A percentile compares a stretch with the other conserved stretches of the same genome.
Evolutionary conservation across 208 protist genomes (phyloP).

Genomic region (Trypanosoma mega): DNA sequence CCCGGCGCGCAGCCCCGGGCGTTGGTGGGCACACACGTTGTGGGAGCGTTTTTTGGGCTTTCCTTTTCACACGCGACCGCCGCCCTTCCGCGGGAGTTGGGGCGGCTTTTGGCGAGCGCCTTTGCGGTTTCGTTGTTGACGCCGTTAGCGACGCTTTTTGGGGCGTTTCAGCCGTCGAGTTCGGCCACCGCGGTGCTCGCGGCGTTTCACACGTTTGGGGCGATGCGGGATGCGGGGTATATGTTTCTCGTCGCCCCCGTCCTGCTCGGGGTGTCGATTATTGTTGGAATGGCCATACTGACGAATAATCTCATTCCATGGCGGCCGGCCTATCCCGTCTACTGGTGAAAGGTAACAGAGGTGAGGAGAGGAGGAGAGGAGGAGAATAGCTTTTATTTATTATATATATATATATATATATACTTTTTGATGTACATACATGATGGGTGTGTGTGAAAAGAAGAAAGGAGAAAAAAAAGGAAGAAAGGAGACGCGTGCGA

Average conservation of each 20-base stretch:
- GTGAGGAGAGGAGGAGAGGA: no score
- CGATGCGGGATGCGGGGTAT: slow-evolving; percentile 55
- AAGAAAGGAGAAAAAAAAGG: no score
- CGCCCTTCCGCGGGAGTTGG: slow-evolving; percentile 38
- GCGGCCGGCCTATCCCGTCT: slow-evolving; percentile 63
- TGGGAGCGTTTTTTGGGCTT: slow-evolving; percentile 59
- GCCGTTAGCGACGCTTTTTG: slow-evolving; percentile 43
- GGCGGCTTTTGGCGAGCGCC: slow-evolving; percentile 47
- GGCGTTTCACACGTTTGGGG: slow-evolving; percentile 49
- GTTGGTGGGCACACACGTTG: slow-evolving; percentile 47
- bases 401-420: no score
- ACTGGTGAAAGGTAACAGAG: no score
- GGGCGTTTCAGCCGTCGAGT: slow-evolving; percentile 60
- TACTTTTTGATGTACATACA: no score
- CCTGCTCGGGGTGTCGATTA: slow-evolving; percentile 39
- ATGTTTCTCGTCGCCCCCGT: slow-evolving; percentile 63
- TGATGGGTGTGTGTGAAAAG: no score
- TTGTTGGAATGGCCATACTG: slow-evolving; percentile 46
- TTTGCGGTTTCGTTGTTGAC: slow-evolving; percentile 60
- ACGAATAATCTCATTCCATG: slow-evolving; percentile 67
- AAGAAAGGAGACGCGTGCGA: no score
- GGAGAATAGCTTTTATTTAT: no score
- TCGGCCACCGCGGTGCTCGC: slow-evolving; percentile 68
- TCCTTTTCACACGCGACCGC: slow-evolving; percentile 54
- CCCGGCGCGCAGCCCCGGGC: slow-evolving; percentile 59